Evolutionary conservation across 306 rosid species (phyloP), one percentile per base, ranked within the genome.

Genomic region (Chamaecrista fasciculata): DNA sequence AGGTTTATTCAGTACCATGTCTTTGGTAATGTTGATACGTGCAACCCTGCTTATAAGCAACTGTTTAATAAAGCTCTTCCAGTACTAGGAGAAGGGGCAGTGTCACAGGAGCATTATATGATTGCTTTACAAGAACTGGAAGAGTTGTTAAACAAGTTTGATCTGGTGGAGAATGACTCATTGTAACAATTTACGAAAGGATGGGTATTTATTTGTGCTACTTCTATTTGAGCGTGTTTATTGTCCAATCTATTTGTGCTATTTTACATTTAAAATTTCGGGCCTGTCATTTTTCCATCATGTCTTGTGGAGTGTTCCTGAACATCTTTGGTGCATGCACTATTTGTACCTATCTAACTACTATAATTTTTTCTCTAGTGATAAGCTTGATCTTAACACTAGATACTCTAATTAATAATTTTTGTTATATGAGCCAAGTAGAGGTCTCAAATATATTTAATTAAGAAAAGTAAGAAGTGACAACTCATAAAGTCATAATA

Each of bases 41-140:
- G 49, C 62, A 72, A 74, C 76, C 82, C 84, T 37, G 42, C 61
- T 62, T 34, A 65, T 78, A 76, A 65, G 58, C 82, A 87, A 79
- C 88, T 87, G 44, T 63, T 72, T 61, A 80, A 73, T 65, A 78
- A 60, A 20, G 82, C 96, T 48, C 91, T 87, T 73, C 87, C 83
- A 20, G 56, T 87, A 56, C 84, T 78, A 61, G 93, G 83, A 76
- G 83, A 79, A 77, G 93, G 91, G 64, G 82, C 93, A 57, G 87
- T 75, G 77, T 85, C 89, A 39, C 80, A 71, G 77, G 87, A 81
- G 80, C 87, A 74, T 78, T 85, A 85, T 78, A 71, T 64, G 87
- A 69, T 73, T 48, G 83, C 85, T 15, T 78, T 89, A 73, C 86
- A 71, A 78, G 96, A 84, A 71, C 43, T 87, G 79, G 86, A 83